Evolutionary conservation across 2,329 filamentous ascomycete species (phyloP), one percentile per base, ranked within the genome.

Genomic region (Apiospora phragmitis): DNA sequence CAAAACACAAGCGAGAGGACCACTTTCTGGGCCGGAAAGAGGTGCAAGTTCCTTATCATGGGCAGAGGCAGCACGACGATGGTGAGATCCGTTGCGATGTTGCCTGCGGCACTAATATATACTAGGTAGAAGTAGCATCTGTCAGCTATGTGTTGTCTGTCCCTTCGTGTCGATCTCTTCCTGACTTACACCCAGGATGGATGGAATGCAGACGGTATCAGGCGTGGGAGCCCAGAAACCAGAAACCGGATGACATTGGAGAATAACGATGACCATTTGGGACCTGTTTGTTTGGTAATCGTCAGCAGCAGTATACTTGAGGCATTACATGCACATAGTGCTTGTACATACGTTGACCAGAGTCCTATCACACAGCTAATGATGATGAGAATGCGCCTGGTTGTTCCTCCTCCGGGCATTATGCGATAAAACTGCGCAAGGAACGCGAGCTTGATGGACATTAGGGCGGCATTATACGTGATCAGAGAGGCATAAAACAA

Each of bases 361-460:
- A 82, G 70, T 16, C 78, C 71, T 67, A 81, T 77, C 12, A 66
- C 11, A 7, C 38, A 26, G 38, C 38, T 26, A 38, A 80, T 76
- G 26, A 79, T 74, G 11, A 62, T 62, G 29, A 62, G 18, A 2
- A 4, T 21, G 2, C 55, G 55, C 55, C 69, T 78, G 45, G 77
- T 75, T 76, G 81, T 80, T 70, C 76, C 77, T 14, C 71, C 73
- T 26, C 79, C 73, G 12, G 77, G 74, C 29, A 83, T 75, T n/a
- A 82, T 79, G 24, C 81, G 81, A 69, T 81, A 79, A 69, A 82
- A 83, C 67, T 83, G 81, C 2, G 78, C 72, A 55, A 83, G 74
- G 72, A 83, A 83, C 29, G 80, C 78, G 51, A 82, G 66, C 72
- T 83, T 83, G 65, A 80, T 77, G 24, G 80, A 75, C 47, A 79